Evolutionary conservation across 306 rosid species (phyloP).

Genomic region (Pyrus bretschneideri): DNA sequence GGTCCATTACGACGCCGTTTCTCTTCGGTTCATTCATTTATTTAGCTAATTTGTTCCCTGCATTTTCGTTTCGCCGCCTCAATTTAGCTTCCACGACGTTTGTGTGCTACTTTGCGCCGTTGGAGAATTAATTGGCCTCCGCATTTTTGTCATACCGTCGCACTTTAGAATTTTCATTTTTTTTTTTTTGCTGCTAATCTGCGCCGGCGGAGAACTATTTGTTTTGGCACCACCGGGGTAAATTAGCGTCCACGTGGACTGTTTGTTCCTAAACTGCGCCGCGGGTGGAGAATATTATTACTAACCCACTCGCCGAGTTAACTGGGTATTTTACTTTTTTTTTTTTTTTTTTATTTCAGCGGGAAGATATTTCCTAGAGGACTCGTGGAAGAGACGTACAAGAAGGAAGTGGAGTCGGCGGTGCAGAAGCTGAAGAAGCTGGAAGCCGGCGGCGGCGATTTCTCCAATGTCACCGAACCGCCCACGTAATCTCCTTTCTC

Average conservation of each 20-base stretch:
- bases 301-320: not conserved
- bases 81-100: not conserved
- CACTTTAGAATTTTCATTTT: not conserved
- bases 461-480: conserved; percentile 33
- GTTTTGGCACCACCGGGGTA: not conserved
- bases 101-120: not conserved
- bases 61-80: not conserved
- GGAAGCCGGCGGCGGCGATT: conserved; percentile 33
- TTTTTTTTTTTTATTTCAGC: conserved; percentile 22
- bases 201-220: not conserved
- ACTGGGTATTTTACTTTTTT: not conserved
- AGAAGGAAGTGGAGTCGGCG: conserved; percentile 87
- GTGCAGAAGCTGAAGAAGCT: conserved; percentile 52
- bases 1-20: conserved; percentile 32
- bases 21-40: not conserved
- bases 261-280: not conserved
- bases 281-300: not conserved
- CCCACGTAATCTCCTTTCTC: conserved; percentile 33
- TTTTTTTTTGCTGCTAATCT: not conserved
- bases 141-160: not conserved
- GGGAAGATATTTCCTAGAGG: conserved; percentile 83
- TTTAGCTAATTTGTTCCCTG: not conserved
- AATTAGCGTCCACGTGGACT: not conserved
- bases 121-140: not conserved
- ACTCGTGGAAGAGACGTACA: conserved; percentile 77